Conservation (phyloP, 1,284 basidiomycete genomes). For the Kalmanozyma brasiliensis region DNA sequence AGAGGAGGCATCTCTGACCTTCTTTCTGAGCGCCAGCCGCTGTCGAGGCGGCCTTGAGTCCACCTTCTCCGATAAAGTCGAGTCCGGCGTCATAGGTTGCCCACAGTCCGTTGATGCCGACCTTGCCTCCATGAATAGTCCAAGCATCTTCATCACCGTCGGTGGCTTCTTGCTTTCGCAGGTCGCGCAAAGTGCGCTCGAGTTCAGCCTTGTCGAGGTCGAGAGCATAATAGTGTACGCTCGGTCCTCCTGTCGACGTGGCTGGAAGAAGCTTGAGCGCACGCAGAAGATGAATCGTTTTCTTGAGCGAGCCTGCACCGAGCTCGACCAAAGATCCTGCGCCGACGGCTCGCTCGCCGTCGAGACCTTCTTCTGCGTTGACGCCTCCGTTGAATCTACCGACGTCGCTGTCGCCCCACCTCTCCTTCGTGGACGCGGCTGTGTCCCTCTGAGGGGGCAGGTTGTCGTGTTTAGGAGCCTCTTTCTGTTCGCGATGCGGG, state of each 20-base stretch:
- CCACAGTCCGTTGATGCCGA: conserved; percentile 76
- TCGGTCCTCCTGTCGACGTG: conserved; percentile 68
- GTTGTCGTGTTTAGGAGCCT: conserved; percentile 14
- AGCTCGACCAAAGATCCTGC: conserved; percentile 54
- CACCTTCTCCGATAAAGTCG: conserved; percentile 71
- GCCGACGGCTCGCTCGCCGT: conserved; percentile 69
- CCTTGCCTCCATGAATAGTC: conserved; percentile 58
- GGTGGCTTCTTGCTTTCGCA: conserved; percentile 68
- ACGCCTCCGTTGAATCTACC: conserved; percentile 77
- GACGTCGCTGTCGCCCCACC: conserved; percentile 75
- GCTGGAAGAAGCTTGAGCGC: conserved; percentile 73
- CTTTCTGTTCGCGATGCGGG: conserved; percentile 68
- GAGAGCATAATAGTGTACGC: conserved; percentile 89
- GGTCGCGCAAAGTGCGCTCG: conserved; percentile 79
- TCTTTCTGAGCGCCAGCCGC: conserved; percentile 30
- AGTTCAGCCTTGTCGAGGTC: conserved; percentile 90
- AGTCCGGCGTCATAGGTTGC: conserved; percentile 87
- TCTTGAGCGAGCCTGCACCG: conserved; percentile 57
- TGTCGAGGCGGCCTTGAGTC: conserved; percentile 59
- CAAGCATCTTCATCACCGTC: conserved; percentile 73
- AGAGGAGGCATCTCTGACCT: conserved; percentile 73
- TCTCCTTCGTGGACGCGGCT: conserved; percentile 58
- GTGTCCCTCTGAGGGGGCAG: conserved; percentile 27
- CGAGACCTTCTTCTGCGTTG: conserved; percentile 71
- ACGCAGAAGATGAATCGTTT: conserved; percentile 83